Conservation (phyloP, 2,329 filamentous ascomycete genomes). For the Sporothrix brunneoviolacea region DNA sequence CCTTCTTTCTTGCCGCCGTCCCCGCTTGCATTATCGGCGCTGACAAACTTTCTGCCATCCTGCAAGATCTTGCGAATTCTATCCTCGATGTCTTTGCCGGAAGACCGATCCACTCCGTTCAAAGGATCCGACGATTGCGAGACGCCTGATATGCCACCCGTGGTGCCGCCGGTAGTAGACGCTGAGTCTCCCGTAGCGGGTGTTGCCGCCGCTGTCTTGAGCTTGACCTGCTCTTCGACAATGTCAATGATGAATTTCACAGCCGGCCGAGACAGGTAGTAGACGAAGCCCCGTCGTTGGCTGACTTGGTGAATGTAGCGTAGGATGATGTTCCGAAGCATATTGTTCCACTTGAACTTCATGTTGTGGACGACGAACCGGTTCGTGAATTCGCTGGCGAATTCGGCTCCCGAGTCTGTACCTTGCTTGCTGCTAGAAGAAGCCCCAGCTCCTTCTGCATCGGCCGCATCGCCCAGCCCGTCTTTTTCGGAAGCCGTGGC, state of each 20-base stretch:
- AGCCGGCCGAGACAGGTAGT: conserved; percentile 91
- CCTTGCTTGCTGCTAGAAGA: conserved; percentile 21
- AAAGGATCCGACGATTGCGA: conserved; percentile 30
- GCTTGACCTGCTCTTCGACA: conserved; percentile 84
- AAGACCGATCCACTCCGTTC: conserved; percentile 48
- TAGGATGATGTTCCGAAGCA: conserved; percentile 88
- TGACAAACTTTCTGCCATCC: conserved; percentile 77
- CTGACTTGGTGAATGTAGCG: conserved; percentile 97
- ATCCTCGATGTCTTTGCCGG: conserved; percentile 64
- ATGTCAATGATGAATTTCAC: conserved; percentile 98
- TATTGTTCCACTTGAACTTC: conserved; percentile 98
- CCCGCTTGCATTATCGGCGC: conserved; percentile 48
- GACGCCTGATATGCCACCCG: conserved; percentile 20
- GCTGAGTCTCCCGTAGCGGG: not conserved
- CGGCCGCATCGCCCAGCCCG: not conserved
- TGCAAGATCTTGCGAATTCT: conserved; percentile 78
- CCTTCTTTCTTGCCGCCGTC: conserved; percentile 5
- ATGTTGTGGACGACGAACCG: conserved; percentile 97
- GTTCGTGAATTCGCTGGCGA: conserved; percentile 93
- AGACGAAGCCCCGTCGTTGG: conserved; percentile 91
- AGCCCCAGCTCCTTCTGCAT: not conserved
- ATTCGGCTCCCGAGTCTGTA: conserved; percentile 61
- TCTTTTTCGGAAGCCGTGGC: too few relatives aligned
- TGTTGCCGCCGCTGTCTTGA: conserved; percentile 37
- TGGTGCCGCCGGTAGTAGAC: conserved; percentile 21